Base-by-base conservation (phyloP, 345 rosid species). In the Turnera subulata region DNA sequence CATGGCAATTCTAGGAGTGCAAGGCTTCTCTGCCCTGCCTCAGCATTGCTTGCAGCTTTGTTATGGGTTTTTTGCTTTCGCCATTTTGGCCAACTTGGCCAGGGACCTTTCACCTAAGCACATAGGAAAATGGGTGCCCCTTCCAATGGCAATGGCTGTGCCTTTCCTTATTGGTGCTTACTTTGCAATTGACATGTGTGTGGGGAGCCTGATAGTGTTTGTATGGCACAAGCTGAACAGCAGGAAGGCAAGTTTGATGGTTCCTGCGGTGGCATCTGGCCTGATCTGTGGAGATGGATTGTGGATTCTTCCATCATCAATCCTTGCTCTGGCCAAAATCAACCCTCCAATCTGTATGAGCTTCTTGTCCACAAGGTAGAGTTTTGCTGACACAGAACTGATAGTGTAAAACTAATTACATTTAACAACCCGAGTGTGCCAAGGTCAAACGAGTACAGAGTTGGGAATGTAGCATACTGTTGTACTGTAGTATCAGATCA, bases 91-190 rank as follows among this genome's bases (percentile, higher is more conserved):
- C 40, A 88, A 90, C 69, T 35, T 93, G 56, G 21, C 66, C 25
- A 82, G 88, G 71, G 97, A 90, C 62, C 25, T 70, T 6, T 56
- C 76, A 2, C 92, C 97, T 0, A 50, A 53, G 32, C 68, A 42
- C 19, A 59, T 82, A 0, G 80, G 89, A 49, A 85, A 85, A 61
- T 93, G 86, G 79, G 53, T 85, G 21, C 99, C 97, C 5, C 89
- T 93, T 5, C 99, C 95, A 6, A 93, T 93, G 95, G 99, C 92
- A 1, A 93, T 93, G 96, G 99, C 97, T 0, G 92, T 87, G 26
- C 99, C 97, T 16, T 89, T 93, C 79, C 77, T 90, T 10, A 96
- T 93, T 0, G 95, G 99, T 11, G 96, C 90, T 2, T 83, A 89
- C 22, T 92, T 92, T 23, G 91, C 97, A 0, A 77, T 89, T 9